Conservation (phyloP, 2,329 filamentous ascomycete genomes). For the Colletotrichum sp. region DNA sequence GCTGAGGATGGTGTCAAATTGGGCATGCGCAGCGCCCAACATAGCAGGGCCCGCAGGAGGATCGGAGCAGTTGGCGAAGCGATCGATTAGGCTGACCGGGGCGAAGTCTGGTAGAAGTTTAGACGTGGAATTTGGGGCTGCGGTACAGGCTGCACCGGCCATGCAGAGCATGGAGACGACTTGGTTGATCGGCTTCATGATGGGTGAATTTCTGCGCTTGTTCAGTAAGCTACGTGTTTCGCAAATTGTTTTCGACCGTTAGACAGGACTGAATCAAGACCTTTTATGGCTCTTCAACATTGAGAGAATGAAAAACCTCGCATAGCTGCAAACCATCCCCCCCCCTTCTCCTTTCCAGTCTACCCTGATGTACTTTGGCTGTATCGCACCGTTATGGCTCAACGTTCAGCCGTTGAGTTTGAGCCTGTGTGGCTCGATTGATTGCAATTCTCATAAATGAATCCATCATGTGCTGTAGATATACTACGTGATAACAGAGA, state of each 20-base stretch:
- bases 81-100: slow-evolving; percentile 45
- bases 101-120: neutral
- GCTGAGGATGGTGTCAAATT: slow-evolving; percentile 49
- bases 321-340: neutral
- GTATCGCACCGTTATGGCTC: neutral
- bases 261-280: rapidly evolving
- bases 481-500: rapidly evolving
- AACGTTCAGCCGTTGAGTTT: neutral
- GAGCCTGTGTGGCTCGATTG: neutral
- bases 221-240: neutral
- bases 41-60: slow-evolving; percentile 33
- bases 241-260: neutral
- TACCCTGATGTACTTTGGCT: neutral
- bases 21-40: slow-evolving; percentile 28
- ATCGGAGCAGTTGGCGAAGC: slow-evolving; percentile 41
- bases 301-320: rapidly evolving
- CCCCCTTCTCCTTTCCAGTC: neutral
- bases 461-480: too few species aligned
- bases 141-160: neutral
- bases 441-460: neutral
- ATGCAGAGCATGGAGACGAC: neutral
- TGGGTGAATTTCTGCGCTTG: neutral
- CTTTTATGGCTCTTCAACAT: rapidly evolving
- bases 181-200: neutral
- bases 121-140: neutral